Percentiles rank a stretch among this genome's conserved stretches.
Evolutionary conservation across 2,329 filamentous ascomycete genomes (phyloP).

Genomic region (Colletotrichum sp.): DNA sequence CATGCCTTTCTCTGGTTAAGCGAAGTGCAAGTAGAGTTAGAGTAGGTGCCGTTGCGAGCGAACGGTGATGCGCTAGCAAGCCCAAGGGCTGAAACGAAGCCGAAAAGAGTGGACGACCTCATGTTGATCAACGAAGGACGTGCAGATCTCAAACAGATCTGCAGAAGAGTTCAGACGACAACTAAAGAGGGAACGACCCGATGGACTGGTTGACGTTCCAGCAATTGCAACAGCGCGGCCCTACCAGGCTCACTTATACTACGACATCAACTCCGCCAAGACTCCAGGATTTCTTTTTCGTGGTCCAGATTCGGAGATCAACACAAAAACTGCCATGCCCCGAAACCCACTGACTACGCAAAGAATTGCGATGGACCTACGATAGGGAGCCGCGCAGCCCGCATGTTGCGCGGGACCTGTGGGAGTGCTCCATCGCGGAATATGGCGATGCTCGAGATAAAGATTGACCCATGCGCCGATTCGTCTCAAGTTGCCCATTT

Average conservation of each 20-base stretch:
- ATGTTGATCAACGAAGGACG: not conserved
- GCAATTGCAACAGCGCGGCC: not conserved
- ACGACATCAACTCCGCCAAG: not conserved
- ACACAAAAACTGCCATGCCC: not conserved
- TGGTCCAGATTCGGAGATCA: not conserved
- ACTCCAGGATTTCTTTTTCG: not conserved
- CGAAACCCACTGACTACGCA: not conserved
- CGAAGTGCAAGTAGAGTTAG: slow-evolving; percentile 2
- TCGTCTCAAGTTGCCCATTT: not conserved
- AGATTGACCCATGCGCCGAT: not conserved
- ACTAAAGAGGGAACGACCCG: not conserved
- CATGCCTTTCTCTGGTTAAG: slow-evolving; percentile 5
- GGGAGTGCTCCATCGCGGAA: not conserved
- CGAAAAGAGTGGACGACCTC: slow-evolving; percentile 5
- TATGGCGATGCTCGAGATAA: not conserved
- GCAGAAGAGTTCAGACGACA: not conserved
- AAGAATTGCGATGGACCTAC: not conserved
- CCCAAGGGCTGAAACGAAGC: not conserved
- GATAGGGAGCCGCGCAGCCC: not conserved
- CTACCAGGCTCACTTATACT: not conserved
- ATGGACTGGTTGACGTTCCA: not conserved
- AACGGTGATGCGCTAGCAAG: not conserved
- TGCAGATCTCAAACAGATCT: not conserved
- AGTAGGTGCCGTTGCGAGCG: not conserved
- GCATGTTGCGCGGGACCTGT: not conserved